Evolutionary conservation across 2,329 filamentous ascomycete genomes (phyloP).

Genomic region (Septoria petroselini): DNA sequence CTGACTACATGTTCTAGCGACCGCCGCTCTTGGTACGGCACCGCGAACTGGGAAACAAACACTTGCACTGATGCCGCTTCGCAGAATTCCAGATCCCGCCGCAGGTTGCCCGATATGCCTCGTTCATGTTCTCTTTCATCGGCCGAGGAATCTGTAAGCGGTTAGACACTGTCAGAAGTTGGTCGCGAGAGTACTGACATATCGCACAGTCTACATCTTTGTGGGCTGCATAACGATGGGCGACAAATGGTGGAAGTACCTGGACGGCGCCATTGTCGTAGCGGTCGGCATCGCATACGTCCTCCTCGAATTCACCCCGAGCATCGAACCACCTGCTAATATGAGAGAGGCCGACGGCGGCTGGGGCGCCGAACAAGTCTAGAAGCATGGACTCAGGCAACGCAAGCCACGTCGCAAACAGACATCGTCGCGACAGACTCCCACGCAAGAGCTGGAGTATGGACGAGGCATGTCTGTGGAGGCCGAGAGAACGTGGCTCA

Average conservation of each 20-base stretch:
- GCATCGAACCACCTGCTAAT: conserved; percentile 53
- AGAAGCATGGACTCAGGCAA: conserved; percentile 23
- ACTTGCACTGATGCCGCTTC: not conserved
- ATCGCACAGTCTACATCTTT: conserved; percentile 82
- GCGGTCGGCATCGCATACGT: conserved; percentile 74
- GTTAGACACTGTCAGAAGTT: conserved; percentile 5
- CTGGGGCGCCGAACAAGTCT: conserved; percentile 55
- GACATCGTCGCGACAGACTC: no score
- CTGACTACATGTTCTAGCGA: conserved; percentile 47
- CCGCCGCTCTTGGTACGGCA: conserved; percentile 51
- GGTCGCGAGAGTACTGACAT: conserved; percentile 8
- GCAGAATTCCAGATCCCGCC: conserved; percentile 90
- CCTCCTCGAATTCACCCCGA: conserved; percentile 50
- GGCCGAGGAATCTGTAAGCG: conserved; percentile 86
- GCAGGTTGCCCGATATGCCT: conserved; percentile 87
- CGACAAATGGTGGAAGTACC: conserved; percentile 61
- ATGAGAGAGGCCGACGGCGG: conserved; percentile 54
- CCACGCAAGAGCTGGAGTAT: no score
- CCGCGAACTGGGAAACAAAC: not conserved
- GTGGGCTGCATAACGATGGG: conserved; percentile 81
- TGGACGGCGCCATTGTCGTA: conserved; percentile 75
- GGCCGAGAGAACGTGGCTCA: not conserved
- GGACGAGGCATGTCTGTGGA: not conserved
- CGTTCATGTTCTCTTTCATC: conserved; percentile 96
- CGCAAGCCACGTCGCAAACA: not conserved